Conservation (phyloP, 2,329 filamentous ascomycete species). For the Pseudocercospora macadamiae region DNA sequence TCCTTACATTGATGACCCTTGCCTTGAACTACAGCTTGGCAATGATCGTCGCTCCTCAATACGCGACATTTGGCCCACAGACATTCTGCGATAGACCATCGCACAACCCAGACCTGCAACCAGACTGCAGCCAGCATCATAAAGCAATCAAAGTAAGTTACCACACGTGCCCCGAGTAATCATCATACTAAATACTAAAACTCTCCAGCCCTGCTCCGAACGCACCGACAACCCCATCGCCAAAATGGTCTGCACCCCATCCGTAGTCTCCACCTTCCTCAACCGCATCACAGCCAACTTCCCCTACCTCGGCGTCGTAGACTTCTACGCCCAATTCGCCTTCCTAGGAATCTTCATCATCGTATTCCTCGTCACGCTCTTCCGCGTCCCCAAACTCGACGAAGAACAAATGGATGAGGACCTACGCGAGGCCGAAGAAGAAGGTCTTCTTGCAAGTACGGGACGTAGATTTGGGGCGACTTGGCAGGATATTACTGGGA, state of each 20-base stretch:
- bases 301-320: constrained; percentile 88
- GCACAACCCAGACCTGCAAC: constrained; percentile 63
- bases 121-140: constrained; percentile 73
- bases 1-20: constrained; percentile 85
- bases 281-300: constrained; percentile 93
- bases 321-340: constrained; percentile 94
- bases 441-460: constrained; percentile 83
- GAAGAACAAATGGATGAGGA: constrained; percentile 82
- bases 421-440: constrained; percentile 88
- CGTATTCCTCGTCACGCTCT: constrained; percentile 75
- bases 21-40: constrained; percentile 91
- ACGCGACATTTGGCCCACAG: constrained; percentile 90
- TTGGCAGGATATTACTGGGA: constrained; percentile 83
- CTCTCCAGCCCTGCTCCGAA: constrained; percentile 70
- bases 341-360: constrained; percentile 82
- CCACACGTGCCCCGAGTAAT: not conserved
- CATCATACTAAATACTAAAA: not conserved
- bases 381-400: constrained; percentile 78
- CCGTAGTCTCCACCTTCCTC: constrained; percentile 86
- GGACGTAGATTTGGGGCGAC: constrained; percentile 80
- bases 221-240: constrained; percentile 70
- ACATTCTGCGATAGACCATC: constrained; percentile 83
- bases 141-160: constrained; percentile 62
- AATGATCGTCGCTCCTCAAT: constrained; percentile 94
- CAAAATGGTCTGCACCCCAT: constrained; percentile 83